A percentile compares a stretch with the other conserved stretches of the same genome.
phyloP scores from a whole-genome alignment of 768 basidiomycete species.

The Boletus vinaceobasis region DNA sequence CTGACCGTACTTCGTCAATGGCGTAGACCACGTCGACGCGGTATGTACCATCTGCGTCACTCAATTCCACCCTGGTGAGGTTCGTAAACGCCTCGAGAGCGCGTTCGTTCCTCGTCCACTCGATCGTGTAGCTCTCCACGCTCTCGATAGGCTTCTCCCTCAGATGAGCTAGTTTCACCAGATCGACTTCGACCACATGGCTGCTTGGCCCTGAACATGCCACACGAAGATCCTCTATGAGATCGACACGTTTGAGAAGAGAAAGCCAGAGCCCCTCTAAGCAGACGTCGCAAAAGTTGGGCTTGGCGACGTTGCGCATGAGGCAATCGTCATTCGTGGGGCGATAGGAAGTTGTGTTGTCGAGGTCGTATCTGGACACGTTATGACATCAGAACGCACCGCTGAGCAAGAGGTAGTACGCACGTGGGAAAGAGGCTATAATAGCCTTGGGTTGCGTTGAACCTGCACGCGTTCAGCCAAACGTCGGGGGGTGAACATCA shows the following conservation, averaged over 20 bases:
- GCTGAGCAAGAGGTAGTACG: constrained; percentile 17
- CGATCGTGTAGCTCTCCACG: constrained; percentile 52
- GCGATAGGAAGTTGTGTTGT: constrained; percentile 66
- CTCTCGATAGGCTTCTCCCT: constrained; percentile 28
- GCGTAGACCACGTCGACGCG: constrained; percentile 46
- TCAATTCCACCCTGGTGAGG: constrained; percentile 44
- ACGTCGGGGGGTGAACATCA: neutral
- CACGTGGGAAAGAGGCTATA: constrained; percentile 76
- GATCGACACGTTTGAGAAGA: constrained; percentile 53
- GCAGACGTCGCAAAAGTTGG: constrained; percentile 75
- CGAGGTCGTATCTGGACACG: constrained; percentile 46
- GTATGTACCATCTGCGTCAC: constrained; percentile 40
- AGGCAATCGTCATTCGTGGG: constrained; percentile 82
- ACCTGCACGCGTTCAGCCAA: constrained; percentile 40
- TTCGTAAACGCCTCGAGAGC: constrained; percentile 47
- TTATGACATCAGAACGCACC: neutral
- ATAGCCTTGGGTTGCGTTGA: constrained; percentile 52
- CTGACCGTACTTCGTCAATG: constrained; percentile 56
- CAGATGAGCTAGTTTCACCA: constrained; percentile 63
- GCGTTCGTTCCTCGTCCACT: constrained; percentile 51
- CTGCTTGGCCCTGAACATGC: constrained; percentile 32
- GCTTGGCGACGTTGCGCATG: constrained; percentile 68
- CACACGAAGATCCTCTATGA: constrained; percentile 55
- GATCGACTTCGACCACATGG: constrained; percentile 43
- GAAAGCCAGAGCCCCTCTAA: constrained; percentile 71